These are phyloP conservation scores for Plasmodium blacklocki DNA, from an alignment of 169 alveolate genomes.

Conservation along the genomic window DNA sequence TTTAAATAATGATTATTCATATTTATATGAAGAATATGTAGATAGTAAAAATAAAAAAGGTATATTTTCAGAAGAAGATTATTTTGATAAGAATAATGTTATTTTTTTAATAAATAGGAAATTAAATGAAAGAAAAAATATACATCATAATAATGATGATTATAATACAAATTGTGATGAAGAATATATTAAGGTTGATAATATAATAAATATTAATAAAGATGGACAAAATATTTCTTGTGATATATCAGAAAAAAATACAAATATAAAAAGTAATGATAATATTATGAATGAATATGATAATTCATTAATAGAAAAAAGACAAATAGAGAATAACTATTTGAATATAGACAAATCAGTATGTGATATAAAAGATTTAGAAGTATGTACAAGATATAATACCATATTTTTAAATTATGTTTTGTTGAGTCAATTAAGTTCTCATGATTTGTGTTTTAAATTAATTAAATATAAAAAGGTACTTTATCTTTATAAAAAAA, in stretches of 20 bases:
- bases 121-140: not conserved
- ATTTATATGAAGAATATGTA: constrained; percentile 58
- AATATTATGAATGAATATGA: not conserved
- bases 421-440: constrained; percentile 32
- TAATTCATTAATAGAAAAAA: not conserved
- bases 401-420: constrained; percentile 62
- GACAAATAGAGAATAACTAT: not conserved
- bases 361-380: constrained; percentile 16
- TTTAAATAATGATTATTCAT: constrained; percentile 35
- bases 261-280: not conserved
- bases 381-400: constrained; percentile 65
- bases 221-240: no score
- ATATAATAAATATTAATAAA: not conserved
- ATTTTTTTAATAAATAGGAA: not conserved
- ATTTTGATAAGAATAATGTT: not conserved
- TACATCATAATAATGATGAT: not conserved
- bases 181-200: not conserved
- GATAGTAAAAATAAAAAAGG: constrained; percentile 9
- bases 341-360: constrained; percentile 14
- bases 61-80: not conserved
- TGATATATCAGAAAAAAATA: not conserved
- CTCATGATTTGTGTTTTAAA: constrained; percentile 65
- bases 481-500: constrained; percentile 30
- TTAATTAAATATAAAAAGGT: constrained; percentile 48
- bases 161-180: not conserved